Conservation (phyloP, 495 filamentous ascomycete genomes). For the Neurospora sp. region DNA sequence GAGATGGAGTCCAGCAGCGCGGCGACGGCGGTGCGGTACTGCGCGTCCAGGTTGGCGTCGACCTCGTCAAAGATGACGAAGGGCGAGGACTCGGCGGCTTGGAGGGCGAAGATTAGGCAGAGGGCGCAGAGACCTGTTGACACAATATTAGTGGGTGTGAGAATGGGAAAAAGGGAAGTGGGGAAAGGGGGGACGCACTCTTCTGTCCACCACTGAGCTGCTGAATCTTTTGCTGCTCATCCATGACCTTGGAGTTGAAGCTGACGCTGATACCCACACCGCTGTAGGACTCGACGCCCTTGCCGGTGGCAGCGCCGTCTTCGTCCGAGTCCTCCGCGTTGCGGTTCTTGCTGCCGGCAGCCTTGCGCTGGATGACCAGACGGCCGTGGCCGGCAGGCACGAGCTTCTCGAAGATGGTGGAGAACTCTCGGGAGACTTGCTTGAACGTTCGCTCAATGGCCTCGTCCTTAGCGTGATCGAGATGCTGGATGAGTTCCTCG, state of each 20-base stretch:
- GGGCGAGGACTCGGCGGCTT: conserved; percentile 91
- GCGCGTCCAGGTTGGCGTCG: conserved; percentile 94
- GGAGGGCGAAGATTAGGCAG: conserved; percentile 96
- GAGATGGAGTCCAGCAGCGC: conserved; percentile 75
- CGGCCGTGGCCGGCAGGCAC: conserved; percentile 89
- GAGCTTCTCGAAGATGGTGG: conserved; percentile 84
- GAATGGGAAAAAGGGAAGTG: neutral
- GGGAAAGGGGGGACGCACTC: conserved; percentile 37
- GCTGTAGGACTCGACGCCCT: conserved; percentile 87
- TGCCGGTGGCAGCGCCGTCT: conserved; percentile 34
- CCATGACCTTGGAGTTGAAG: conserved; percentile 91
- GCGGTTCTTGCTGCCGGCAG: conserved; percentile 52
- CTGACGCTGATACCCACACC: conserved; percentile 97
- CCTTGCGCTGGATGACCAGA: conserved; percentile 85
- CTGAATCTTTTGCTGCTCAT: conserved; percentile 96
- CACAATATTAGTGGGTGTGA: neutral
- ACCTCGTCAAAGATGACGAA: conserved; percentile 99
- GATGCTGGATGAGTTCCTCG: conserved; percentile 77
- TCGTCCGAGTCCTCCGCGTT: conserved; percentile 57
- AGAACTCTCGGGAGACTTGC: conserved; percentile 88
- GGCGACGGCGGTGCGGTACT: conserved; percentile 92
- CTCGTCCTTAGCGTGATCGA: conserved; percentile 93
- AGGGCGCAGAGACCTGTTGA: conserved; percentile 81
- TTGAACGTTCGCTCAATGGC: conserved; percentile 97
- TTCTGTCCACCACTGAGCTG: conserved; percentile 97